phyloP scores from a whole-genome alignment of 495 filamentous ascomycete species.

The Apiosordaria backusii region DNA sequence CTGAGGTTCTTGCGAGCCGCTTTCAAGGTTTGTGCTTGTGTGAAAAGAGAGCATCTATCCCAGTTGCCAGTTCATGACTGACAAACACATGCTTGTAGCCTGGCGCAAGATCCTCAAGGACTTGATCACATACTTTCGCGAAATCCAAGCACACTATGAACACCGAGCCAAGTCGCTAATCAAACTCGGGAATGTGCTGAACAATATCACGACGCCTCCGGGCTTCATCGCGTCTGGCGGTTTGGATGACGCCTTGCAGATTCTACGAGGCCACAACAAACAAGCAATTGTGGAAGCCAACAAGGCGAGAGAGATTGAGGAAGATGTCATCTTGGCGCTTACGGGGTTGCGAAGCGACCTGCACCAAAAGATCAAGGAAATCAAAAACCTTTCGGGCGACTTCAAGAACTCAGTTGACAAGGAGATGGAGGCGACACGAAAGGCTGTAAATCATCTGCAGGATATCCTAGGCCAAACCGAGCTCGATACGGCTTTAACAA shows the following conservation, averaged over 20 bases:
- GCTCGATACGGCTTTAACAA: constrained; percentile 66
- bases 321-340: constrained; percentile 82
- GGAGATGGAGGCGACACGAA: constrained; percentile 67
- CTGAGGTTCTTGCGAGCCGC: constrained; percentile 81
- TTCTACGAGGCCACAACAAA: constrained; percentile 79
- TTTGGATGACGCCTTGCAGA: constrained; percentile 77
- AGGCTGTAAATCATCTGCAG: constrained; percentile 70
- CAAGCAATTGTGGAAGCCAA: constrained; percentile 75
- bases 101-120: constrained; percentile 97
- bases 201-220: constrained; percentile 69
- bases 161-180: constrained; percentile 74
- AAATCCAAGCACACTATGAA: constrained; percentile 89
- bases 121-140: constrained; percentile 88
- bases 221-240: constrained; percentile 74
- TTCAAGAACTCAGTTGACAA: constrained; percentile 89
- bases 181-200: constrained; percentile 79
- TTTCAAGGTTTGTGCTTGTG: constrained; percentile 71
- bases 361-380: constrained; percentile 95
- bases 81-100: constrained; percentile 47
- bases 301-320: constrained; percentile 86
- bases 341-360: constrained; percentile 83
- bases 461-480: constrained; percentile 76
- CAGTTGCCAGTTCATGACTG: background rate
- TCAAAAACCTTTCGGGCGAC: constrained; percentile 84
- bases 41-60: background rate